Conservation (phyloP, 208 protist genomes). For the Trypanosomatidae sp. region DNA sequence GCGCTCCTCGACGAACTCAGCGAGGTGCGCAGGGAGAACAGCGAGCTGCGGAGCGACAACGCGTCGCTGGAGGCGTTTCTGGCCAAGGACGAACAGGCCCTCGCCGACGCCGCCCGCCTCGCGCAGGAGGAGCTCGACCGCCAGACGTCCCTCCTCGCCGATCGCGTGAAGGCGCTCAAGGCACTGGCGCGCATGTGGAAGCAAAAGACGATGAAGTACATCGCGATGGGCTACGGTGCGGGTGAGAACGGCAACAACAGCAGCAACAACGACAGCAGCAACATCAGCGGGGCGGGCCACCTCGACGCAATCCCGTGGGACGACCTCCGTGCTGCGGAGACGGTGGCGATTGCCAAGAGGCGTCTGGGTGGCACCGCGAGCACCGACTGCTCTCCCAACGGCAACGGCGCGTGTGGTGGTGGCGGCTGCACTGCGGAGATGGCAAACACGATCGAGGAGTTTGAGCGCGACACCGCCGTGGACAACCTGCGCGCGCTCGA, state of each 20-base stretch:
- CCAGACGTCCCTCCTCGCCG: conserved; percentile 31
- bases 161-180: conserved; percentile 35
- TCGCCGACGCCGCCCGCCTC: conserved; percentile 40
- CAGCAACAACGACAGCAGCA: not conserved
- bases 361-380: too few relatives aligned
- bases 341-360: conserved; percentile 37
- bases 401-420: conserved; percentile 10
- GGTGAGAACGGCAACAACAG: too few relatives aligned
- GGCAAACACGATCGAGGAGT: conserved; percentile 36
- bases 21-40: conserved; percentile 36
- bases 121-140: conserved; percentile 55
- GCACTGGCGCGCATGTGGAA: conserved; percentile 67
- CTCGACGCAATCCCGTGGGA: conserved; percentile 43
- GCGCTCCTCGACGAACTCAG: conserved; percentile 37
- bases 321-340: conserved; percentile 49
- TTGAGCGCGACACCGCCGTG: conserved; percentile 54
- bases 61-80: conserved; percentile 42
- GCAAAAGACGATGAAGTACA: conserved; percentile 62
- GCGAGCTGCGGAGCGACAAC: conserved; percentile 37
- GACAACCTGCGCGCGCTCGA: conserved; percentile 59
- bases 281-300: not conserved
- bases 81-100: conserved; percentile 45
- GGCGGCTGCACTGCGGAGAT: conserved; percentile 16
- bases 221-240: conserved; percentile 55
- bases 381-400: too few relatives aligned